These are phyloP conservation scores for Aureobasidium sp. DNA, from an alignment of 2,329 filamentous ascomycete genomes.

Conservation along the genomic window DNA sequence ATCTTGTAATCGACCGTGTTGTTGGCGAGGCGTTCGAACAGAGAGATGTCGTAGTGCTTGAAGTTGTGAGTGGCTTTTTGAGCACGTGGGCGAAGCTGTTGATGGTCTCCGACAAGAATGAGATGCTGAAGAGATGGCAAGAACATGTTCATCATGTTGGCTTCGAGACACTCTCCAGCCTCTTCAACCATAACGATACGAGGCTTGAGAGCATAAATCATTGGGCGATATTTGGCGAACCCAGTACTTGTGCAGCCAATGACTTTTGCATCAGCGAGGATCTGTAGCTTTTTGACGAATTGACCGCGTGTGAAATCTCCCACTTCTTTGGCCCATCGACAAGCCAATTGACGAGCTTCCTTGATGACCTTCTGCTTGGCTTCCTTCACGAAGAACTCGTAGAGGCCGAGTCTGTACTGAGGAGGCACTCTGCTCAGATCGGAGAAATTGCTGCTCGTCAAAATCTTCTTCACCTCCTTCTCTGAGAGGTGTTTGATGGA, in stretches of 20 bases:
- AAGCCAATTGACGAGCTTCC: slow-evolving; percentile 42
- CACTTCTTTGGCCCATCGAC: slow-evolving; percentile 42
- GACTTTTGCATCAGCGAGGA: slow-evolving; percentile 52
- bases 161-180: slow-evolving; percentile 66
- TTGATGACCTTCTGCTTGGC: slow-evolving; percentile 41
- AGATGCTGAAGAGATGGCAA: slow-evolving; percentile 55
- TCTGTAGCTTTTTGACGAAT: slow-evolving; percentile 50
- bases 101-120: slow-evolving; percentile 68
- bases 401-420: slow-evolving; percentile 53
- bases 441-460: slow-evolving; percentile 14
- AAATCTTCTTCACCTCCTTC: not conserved
- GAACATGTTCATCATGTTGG: slow-evolving; percentile 51
- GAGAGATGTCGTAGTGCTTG: slow-evolving; percentile 61
- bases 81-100: slow-evolving; percentile 65
- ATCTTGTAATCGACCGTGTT: slow-evolving; percentile 55
- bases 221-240: slow-evolving; percentile 66
- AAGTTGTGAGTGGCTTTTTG: slow-evolving; percentile 52
- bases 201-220: slow-evolving; percentile 58
- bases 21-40: slow-evolving; percentile 68
- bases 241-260: slow-evolving; percentile 71
- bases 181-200: slow-evolving; percentile 68
- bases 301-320: slow-evolving; percentile 47
- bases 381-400: slow-evolving; percentile 52
- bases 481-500: not conserved
- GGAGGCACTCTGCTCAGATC: slow-evolving; percentile 55